phyloP scores from a whole-genome alignment of 2,329 filamentous ascomycete genomes.

The Penicillium sp. region DNA sequence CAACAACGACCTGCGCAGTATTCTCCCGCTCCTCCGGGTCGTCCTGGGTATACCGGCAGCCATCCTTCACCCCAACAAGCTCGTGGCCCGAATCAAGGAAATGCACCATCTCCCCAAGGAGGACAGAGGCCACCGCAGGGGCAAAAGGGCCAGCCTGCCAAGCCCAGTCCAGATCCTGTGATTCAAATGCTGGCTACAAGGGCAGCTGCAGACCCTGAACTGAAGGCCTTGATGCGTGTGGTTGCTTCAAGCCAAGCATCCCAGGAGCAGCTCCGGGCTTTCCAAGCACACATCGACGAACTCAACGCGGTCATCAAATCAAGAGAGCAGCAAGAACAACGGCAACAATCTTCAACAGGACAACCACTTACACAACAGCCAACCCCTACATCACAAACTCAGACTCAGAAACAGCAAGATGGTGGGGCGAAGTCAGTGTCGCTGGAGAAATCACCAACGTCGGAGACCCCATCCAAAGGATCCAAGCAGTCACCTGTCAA shows the following conservation, averaged over 20 bases:
- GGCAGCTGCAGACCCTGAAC: slow-evolving; percentile 47
- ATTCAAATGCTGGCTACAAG: slow-evolving; percentile 53
- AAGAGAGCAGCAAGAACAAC: slow-evolving; percentile 42
- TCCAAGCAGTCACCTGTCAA: slow-evolving; percentile 9
- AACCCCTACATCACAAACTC: slow-evolving; percentile 15
- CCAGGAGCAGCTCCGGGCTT: slow-evolving; percentile 48
- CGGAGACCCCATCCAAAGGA: slow-evolving; percentile 13
- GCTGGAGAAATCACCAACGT: slow-evolving; percentile 12
- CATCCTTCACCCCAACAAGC: slow-evolving; percentile 23
- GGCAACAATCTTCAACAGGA: slow-evolving; percentile 21
- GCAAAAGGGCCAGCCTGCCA: slow-evolving; percentile 36
- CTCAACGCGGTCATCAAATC: slow-evolving; percentile 49
- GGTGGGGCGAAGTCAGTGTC: slow-evolving; percentile 15
- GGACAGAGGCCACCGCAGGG: slow-evolving; percentile 29
- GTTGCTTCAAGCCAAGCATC: slow-evolving; percentile 50
- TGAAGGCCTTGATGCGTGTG: slow-evolving; percentile 52
- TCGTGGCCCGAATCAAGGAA: slow-evolving; percentile 22
- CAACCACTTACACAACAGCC: slow-evolving; percentile 10
- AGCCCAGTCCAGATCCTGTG: slow-evolving; percentile 49
- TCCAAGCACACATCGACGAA: slow-evolving; percentile 52
- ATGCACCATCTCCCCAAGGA: slow-evolving; percentile 21
- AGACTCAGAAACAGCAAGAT: slow-evolving; percentile 31
- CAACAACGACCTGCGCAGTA: slow-evolving; percentile 29
- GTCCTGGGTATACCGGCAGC: slow-evolving; percentile 25
- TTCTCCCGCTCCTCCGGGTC: slow-evolving; percentile 25